Conservation (phyloP, 1,284 basidiomycete genomes). For the Xerocomus amazonicus region DNA sequence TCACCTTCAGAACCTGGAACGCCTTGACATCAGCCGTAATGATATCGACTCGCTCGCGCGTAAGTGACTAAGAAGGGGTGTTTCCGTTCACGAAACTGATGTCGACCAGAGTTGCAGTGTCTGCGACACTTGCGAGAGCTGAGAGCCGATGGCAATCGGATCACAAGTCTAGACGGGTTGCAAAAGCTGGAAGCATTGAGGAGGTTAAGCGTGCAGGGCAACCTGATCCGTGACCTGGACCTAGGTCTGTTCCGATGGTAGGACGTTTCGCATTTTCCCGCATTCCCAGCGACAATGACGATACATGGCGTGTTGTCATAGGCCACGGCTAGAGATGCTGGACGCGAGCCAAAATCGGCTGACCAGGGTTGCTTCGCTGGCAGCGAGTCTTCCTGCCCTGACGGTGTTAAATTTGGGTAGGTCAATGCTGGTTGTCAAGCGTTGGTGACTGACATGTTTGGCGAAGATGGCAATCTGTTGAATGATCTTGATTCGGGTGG, state of each 20-base stretch:
- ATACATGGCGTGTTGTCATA: conserved; percentile 34
- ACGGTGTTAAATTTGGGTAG: conserved; percentile 78
- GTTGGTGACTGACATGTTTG: conserved; percentile 17
- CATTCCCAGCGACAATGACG: conserved; percentile 10
- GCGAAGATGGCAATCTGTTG: conserved; percentile 71
- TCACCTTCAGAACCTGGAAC: conserved; percentile 84
- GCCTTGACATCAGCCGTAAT: conserved; percentile 89
- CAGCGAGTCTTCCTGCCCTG: conserved; percentile 54
- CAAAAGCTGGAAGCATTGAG: conserved; percentile 75
- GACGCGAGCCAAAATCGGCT: conserved; percentile 82
- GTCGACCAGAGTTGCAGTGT: conserved; percentile 68
- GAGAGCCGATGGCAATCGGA: conserved; percentile 81
- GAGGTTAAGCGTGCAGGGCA: conserved; percentile 81
- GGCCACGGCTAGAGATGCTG: conserved; percentile 79
- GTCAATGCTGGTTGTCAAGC: conserved; percentile 28
- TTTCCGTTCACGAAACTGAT: not conserved
- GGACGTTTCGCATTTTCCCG: conserved; percentile 24
- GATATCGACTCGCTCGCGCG: conserved; percentile 83
- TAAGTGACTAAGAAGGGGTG: conserved; percentile 43
- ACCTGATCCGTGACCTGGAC: conserved; percentile 67
- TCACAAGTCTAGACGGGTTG: conserved; percentile 77
- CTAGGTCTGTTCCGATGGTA: conserved; percentile 68
- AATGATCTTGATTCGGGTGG: conserved; percentile 48
- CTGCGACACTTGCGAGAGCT: conserved; percentile 86
- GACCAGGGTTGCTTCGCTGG: conserved; percentile 55